These are phyloP conservation scores for Pestalotiopsis sp. DNA, from an alignment of 2,329 filamentous ascomycete genomes.

Conservation along the genomic window DNA sequence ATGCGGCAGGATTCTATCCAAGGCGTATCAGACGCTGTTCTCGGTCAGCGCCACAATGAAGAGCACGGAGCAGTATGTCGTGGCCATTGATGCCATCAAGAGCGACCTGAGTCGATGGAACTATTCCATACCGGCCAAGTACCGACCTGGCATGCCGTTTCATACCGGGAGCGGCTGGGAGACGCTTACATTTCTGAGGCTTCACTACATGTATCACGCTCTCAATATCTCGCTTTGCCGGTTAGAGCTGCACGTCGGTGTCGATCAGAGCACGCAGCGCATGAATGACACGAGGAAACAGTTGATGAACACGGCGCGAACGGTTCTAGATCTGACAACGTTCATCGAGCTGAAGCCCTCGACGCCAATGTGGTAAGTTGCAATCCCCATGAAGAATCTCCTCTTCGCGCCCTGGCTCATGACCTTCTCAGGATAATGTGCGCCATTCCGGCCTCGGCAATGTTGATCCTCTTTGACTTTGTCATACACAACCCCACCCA, in stretches of 20 bases:
- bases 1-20: slow-evolving; percentile 3
- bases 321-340: slow-evolving; percentile 5
- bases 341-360: slow-evolving; percentile 11
- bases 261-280: not conserved
- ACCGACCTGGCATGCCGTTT: slow-evolving; percentile 9
- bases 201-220: slow-evolving; percentile 10
- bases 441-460: slow-evolving; percentile 8
- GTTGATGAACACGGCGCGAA: slow-evolving; percentile 9
- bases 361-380: slow-evolving; percentile 11
- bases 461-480: slow-evolving; percentile 13
- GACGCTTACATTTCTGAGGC: not conserved
- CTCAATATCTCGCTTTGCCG: slow-evolving; percentile 5
- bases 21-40: slow-evolving; percentile 11
- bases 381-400: not conserved
- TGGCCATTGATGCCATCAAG: slow-evolving; percentile 1
- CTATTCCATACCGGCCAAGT: slow-evolving; percentile 1
- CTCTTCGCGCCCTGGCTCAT: not conserved
- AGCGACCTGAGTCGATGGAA: slow-evolving; percentile 5
- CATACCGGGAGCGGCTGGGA: not conserved
- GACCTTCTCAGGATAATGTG: slow-evolving; percentile 1
- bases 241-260: slow-evolving; percentile 7
- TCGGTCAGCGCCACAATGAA: slow-evolving; percentile 11
- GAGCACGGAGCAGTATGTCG: slow-evolving; percentile 4
- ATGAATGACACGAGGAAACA: slow-evolving; percentile 8
- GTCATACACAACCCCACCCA: slow-evolving; percentile 12